Base-by-base conservation (phyloP, 164 flowering plant genomes). In the Chimonanthus salicifolius region DNA sequence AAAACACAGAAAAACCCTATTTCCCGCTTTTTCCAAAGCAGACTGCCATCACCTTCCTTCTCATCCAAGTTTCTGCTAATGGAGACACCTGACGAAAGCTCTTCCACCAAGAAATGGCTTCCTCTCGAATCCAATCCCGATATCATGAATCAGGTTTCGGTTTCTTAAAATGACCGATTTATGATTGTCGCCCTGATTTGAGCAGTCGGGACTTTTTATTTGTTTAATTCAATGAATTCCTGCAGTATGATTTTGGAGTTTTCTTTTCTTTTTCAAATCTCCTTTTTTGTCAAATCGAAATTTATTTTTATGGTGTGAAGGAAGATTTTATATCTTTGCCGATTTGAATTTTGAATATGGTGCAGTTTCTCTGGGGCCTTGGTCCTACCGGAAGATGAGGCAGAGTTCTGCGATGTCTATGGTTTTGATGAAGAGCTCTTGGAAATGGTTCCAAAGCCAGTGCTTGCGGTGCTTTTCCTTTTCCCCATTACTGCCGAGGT, bases 41-140 rank as follows among this genome's bases (percentile, higher is more conserved):
- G 20, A 15, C 10, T 15, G 68, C 46, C 2, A 21, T 10, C 9
- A 4, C 67, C 8, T 43, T 64, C 45, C 16, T 44, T 33, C 47
- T 70, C 15, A 13, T 47, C 47, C 9, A 33, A 13, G 16, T 16
- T 8, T 43, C 46, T 9, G 64, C 49, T 1, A 67, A 73, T 73
- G 75, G 74, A 7, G 62, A 47, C 73, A 50, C 71, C 75, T 5
- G 88, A 77, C 71, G 88, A 85, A 72, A 76, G 79, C 58, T 73
- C 90, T 76, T 79, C 88, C 21, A 85, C 88, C 7, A 95, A 95
- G 81, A 83, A 83, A 75, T 93, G 99, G 99, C 94, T 95, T 85
- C 99, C 99, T 76, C 95, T 94, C 72, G 97, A 96, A 90, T 97
- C 99, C 13, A 96, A 96, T 70, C 99, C 99, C 20, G 98, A 96